A percentile compares a stretch with the other conserved stretches of the same genome.
These are phyloP conservation scores for Cladosporium sp. DNA, from an alignment of 2,329 filamentous ascomycete genomes.

Conservation along the genomic window DNA sequence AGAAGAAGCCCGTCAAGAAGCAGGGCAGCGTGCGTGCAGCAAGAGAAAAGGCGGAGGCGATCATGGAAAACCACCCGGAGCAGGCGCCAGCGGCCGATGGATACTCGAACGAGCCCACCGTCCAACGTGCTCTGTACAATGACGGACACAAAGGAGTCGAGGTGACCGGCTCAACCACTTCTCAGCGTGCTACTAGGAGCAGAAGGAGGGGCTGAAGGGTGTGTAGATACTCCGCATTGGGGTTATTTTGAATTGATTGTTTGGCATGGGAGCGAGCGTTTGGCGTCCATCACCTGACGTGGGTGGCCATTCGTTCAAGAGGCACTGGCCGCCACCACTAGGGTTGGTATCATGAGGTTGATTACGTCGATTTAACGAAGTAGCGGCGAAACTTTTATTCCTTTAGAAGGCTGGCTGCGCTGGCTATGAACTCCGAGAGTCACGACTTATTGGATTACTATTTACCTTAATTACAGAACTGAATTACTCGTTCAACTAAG, in stretches of 20 bases:
- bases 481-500: no score
- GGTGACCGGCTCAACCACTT: conserved; percentile 14
- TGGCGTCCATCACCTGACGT: not conserved
- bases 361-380: not conserved
- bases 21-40: conserved; percentile 23
- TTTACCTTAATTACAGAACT: no score
- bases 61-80: conserved; percentile 9
- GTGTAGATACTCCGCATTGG: not conserved
- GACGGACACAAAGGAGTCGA: conserved; percentile 24
- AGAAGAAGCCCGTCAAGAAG: conserved; percentile 17
- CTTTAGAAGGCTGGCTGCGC: no score
- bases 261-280: not conserved
- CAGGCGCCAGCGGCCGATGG: conserved; percentile 5
- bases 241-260: not conserved
- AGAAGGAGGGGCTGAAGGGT: conserved; percentile 14
- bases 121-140: conserved; percentile 19
- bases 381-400: not conserved
- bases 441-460: no score
- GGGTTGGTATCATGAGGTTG: no score
- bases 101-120: not conserved
- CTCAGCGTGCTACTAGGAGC: conserved; percentile 9
- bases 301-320: no score
- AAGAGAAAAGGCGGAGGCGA: conserved; percentile 18
- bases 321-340: no score
- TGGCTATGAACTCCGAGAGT: no score